These are phyloP conservation scores for Ophiostoma montium DNA, from an alignment of 2,329 filamentous ascomycete species.

Conservation along the genomic window DNA sequence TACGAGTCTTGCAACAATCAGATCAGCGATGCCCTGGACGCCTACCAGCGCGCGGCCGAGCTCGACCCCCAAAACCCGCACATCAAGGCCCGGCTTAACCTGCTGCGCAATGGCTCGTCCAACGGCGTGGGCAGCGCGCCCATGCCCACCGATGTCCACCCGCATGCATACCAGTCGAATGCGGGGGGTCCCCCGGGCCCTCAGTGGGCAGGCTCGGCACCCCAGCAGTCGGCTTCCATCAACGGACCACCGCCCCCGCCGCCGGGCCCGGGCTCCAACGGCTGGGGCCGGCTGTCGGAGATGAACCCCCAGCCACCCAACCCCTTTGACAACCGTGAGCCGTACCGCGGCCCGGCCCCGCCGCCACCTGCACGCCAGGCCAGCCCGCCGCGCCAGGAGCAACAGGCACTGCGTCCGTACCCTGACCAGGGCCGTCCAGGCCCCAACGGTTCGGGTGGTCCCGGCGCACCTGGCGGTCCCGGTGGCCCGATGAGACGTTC, in stretches of 20 bases:
- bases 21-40: conserved; percentile 88
- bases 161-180: conserved; percentile 79
- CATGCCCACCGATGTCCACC: conserved; percentile 91
- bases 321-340: conserved; percentile 67
- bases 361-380: conserved; percentile 55
- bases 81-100: conserved; percentile 85
- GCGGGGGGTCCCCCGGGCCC: conserved; percentile 74
- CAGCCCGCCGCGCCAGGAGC: conserved; percentile 56
- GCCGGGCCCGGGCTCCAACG: conserved; percentile 41
- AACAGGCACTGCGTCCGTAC: conserved; percentile 51
- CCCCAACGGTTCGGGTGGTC: conserved; percentile 14
- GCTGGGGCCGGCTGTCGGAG: conserved; percentile 57
- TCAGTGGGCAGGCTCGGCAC: conserved; percentile 69
- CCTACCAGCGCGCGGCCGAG: conserved; percentile 87
- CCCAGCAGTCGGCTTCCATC: conserved; percentile 28
- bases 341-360: conserved; percentile 43
- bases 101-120: conserved; percentile 69
- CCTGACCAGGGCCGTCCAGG: conserved; percentile 46
- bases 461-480: conserved; percentile 24
- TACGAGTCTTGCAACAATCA: conserved; percentile 99
- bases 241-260: conserved; percentile 42
- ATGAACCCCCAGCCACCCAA: conserved; percentile 67
- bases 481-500: conserved; percentile 31
- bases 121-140: conserved; percentile 56
- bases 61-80: conserved; percentile 86